phyloP scores from a whole-genome alignment of 73 alveolate species.

The Breviolum minutum region DNA sequence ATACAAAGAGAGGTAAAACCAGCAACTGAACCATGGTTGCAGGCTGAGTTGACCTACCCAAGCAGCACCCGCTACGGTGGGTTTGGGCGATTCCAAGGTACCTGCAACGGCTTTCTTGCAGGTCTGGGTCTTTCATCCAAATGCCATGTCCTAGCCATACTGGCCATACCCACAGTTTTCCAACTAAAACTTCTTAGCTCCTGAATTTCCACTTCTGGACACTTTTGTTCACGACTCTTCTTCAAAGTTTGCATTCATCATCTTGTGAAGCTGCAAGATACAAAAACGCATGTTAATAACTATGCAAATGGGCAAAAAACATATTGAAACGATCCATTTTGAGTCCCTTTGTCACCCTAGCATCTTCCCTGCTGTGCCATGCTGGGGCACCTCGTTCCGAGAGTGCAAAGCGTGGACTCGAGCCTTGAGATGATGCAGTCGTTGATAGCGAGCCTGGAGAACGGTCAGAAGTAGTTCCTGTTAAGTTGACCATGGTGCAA shows the following conservation, averaged over 20 bases:
- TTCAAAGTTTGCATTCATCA: neutral
- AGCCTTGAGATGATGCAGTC: slow-evolving; percentile 1
- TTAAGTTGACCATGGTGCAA: no score
- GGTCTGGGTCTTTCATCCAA: no score
- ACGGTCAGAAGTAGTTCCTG: no score
- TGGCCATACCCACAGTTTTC: no score
- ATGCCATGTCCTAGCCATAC: no score
- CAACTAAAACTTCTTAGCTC: neutral
- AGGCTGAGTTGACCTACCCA: neutral
- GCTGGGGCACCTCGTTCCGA: neutral
- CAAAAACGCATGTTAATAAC: no score
- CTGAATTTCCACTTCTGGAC: neutral
- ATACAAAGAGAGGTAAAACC: neutral
- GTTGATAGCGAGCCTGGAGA: slow-evolving; percentile 26
- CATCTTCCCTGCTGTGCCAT: neutral
- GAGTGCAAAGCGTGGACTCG: slow-evolving; percentile 10
- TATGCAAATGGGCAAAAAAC: no score
- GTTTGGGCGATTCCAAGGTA: neutral
- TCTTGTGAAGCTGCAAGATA: neutral
- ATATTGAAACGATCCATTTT: neutral
- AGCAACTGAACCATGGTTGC: neutral
- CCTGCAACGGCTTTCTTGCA: neutral
- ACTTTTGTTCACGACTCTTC: neutral
- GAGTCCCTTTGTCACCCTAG: neutral
- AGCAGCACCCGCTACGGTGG: slow-evolving; percentile 20